Evolutionary conservation across 2,329 filamentous ascomycete species (phyloP).

Genomic region (Albifimbria verrucaria): DNA sequence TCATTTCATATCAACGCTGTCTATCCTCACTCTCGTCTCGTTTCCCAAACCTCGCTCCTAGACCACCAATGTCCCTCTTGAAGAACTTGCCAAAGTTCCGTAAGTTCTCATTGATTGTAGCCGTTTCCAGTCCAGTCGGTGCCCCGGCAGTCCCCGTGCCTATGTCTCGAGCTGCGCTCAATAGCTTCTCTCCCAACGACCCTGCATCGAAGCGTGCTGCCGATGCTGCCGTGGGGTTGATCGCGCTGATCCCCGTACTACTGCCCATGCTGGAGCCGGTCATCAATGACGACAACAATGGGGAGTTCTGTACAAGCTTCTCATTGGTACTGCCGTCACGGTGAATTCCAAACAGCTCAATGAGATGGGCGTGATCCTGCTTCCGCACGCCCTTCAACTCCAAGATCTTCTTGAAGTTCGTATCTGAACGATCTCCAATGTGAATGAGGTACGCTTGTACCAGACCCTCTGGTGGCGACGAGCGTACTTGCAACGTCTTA

Average conservation of each 20-base stretch:
- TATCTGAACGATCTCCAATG: slow-evolving; percentile 87
- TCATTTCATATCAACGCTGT: slow-evolving; percentile 14
- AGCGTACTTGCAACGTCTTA: slow-evolving; percentile 92
- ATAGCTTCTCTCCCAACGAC: slow-evolving; percentile 79
- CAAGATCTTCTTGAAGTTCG: slow-evolving; percentile 93
- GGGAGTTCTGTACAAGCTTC: slow-evolving; percentile 66
- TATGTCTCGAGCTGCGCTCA: slow-evolving; percentile 85
- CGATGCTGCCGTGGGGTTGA: slow-evolving; percentile 39
- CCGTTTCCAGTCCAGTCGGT: slow-evolving; percentile 50
- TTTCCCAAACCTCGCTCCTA: slow-evolving; percentile 71
- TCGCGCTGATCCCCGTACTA: slow-evolving; percentile 32
- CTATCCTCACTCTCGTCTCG: slow-evolving; percentile 42
- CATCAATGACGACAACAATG: slow-evolving; percentile 68
- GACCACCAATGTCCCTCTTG: slow-evolving; percentile 75
- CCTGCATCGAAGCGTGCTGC: slow-evolving; percentile 71
- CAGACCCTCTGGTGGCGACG: slow-evolving; percentile 85
- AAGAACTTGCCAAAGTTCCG: slow-evolving; percentile 98
- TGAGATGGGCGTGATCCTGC: slow-evolving; percentile 73
- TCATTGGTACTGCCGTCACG: slow-evolving; percentile 72
- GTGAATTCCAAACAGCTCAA: slow-evolving; percentile 81
- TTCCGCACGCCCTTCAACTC: slow-evolving; percentile 92
- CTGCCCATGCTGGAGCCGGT: slow-evolving; percentile 35
- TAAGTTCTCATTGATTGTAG: slow-evolving; percentile 86
- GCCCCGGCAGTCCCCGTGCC: slow-evolving; percentile 49
- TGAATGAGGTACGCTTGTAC: slow-evolving; percentile 98